These are phyloP conservation scores for Poa annua DNA, from an alignment of 176 grass and related monocot species.

Conservation along the genomic window DNA sequence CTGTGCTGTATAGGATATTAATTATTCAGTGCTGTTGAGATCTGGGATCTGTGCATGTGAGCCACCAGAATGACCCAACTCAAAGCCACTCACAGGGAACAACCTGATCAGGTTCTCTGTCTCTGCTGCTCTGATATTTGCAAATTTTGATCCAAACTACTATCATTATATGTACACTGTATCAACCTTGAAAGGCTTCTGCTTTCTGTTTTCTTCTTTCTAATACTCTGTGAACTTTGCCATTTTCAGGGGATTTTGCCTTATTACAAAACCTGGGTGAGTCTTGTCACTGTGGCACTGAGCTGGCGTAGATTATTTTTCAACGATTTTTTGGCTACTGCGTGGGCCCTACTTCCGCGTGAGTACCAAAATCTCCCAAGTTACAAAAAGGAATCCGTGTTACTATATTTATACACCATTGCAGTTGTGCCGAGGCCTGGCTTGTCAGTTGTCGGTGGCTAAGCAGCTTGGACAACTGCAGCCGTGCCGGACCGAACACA, in stretches of 20 bases:
- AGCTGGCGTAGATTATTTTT: not conserved
- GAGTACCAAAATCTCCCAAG: not conserved
- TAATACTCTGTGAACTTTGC: not conserved
- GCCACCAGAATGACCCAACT: not conserved
- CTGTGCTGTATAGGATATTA: conserved; percentile 9
- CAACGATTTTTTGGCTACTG: not conserved
- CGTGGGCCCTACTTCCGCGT: not conserved
- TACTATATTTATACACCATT: not conserved
- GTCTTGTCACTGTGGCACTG: conserved; percentile 4
- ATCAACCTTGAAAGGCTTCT: not conserved
- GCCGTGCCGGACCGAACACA: conserved; percentile 23
- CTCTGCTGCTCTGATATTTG: not conserved
- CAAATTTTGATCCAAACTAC: conserved; percentile 1
- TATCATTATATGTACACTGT: not conserved
- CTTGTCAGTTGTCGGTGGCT: conserved; percentile 30
- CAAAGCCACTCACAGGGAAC: not conserved
- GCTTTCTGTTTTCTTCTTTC: not conserved
- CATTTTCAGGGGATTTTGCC: conserved; percentile 4
- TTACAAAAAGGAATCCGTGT: conserved; percentile 16
- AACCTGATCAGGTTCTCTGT: not conserved
- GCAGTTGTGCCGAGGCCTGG: not conserved
- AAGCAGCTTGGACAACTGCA: conserved; percentile 8
- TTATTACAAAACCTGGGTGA: conserved; percentile 3
- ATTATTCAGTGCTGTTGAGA: conserved; percentile 12
- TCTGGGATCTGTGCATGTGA: conserved; percentile 34